Evolutionary conservation across 2,329 filamentous ascomycete genomes (phyloP).

Genomic region (Celoporthe dispersa): DNA sequence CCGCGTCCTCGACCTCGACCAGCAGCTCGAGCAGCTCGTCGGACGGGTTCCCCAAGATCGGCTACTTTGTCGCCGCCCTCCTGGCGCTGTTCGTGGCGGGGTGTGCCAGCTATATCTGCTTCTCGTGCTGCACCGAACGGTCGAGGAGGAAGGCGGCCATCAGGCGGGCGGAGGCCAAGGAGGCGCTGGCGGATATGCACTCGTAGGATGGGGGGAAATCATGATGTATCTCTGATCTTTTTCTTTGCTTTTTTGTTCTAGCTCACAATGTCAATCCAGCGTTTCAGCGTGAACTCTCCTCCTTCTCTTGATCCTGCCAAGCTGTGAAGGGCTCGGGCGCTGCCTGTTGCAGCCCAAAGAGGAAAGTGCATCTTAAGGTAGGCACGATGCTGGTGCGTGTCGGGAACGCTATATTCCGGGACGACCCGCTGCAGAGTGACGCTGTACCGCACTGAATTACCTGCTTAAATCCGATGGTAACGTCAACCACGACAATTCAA

Average conservation of each 20-base stretch:
- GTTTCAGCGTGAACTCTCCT: neutral
- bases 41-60: neutral
- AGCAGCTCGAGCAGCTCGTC: neutral
- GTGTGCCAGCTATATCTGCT: conserved; percentile 10
- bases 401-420: neutral
- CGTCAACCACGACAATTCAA: neutral
- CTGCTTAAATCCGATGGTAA: neutral
- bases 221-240: neutral
- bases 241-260: no score
- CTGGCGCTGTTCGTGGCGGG: conserved; percentile 11
- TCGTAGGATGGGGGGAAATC: neutral
- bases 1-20: conserved; percentile 5
- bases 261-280: neutral
- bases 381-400: no score
- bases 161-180: conserved; percentile 13
- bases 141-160: neutral
- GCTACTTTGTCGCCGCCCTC: conserved; percentile 15
- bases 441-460: neutral
- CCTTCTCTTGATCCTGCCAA: neutral
- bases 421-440: neutral
- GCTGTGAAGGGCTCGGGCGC: neutral
- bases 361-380: no score
- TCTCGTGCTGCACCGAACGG: conserved; percentile 14
- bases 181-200: neutral
- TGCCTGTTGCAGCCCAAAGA: neutral